Conservation (phyloP, 805 yeast genomes). For the Yarrowia osloensis region DNA sequence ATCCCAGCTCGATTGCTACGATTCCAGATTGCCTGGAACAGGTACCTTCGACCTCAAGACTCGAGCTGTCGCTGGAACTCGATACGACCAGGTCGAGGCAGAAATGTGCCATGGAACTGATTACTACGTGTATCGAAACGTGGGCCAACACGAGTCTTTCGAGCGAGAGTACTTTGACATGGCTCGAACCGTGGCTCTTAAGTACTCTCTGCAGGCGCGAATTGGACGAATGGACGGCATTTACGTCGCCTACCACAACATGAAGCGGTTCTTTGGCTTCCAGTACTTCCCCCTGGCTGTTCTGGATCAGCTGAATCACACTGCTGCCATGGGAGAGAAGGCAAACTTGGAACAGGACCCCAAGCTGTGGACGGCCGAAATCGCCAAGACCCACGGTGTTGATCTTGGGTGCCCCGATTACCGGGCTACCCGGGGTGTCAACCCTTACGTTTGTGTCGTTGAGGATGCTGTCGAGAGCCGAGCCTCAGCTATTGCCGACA, state of each 20-base stretch:
- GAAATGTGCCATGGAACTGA: conserved; percentile 58
- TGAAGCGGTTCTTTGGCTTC: conserved; percentile 79
- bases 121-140: conserved; percentile 63
- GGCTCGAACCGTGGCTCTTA: conserved; percentile 71
- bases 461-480: conserved; percentile 21
- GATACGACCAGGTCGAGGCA: conserved; percentile 56
- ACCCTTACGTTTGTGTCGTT: not conserved
- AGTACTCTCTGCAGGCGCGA: conserved; percentile 87
- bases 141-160: conserved; percentile 76
- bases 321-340: not conserved
- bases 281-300: conserved; percentile 77
- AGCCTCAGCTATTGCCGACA: conserved; percentile 57
- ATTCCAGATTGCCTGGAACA: conserved; percentile 75
- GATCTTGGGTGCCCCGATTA: not conserved
- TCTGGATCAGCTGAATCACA: conserved; percentile 64
- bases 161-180: conserved; percentile 79
- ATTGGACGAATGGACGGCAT: conserved; percentile 98
- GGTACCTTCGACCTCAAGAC: conserved; percentile 93
- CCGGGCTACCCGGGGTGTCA: not conserved
- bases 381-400: not conserved
- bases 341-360: conserved; percentile 3
- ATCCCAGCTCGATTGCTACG: conserved; percentile 87
- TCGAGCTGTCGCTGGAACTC: conserved; percentile 82
- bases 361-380: not conserved
- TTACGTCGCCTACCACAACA: conserved; percentile 86